phyloP scores from a whole-genome alignment of 75 land plant genomes.

The Sequoiadendron giganteum region DNA sequence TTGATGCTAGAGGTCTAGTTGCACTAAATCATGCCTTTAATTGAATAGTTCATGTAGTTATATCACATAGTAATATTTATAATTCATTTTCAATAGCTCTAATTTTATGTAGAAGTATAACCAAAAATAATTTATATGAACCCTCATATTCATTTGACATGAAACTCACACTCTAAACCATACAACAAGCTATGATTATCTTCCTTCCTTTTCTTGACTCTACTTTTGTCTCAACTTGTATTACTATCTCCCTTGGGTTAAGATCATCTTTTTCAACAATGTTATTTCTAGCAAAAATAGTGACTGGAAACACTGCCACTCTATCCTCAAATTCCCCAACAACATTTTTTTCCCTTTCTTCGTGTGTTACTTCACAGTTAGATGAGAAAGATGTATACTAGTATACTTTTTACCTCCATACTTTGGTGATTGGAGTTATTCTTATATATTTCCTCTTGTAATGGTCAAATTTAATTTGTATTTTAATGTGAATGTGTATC shows the following conservation, averaged over 20 bases:
- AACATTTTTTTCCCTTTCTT: constrained; percentile 31
- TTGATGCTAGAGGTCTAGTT: constrained; percentile 53
- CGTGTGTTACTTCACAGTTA: too few species aligned
- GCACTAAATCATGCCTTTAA: constrained; percentile 49
- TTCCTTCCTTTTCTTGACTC: constrained; percentile 16
- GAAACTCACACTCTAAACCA: constrained; percentile 97
- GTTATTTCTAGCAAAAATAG: constrained; percentile 44
- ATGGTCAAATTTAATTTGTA: too few species aligned
- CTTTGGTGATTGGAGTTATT: too few species aligned
- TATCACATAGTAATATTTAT: constrained; percentile 58
- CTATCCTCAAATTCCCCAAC: constrained; percentile 75
- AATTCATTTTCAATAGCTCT: constrained; percentile 65
- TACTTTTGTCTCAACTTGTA: constrained; percentile 19
- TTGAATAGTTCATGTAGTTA: too few species aligned
- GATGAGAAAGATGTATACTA: too few species aligned
- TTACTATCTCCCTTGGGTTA: constrained; percentile 48
- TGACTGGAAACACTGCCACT: constrained; percentile 67
- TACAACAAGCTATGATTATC: constrained; percentile 43
- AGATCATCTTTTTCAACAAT: constrained; percentile 63
- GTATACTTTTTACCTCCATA: too few species aligned
- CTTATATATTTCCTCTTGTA: too few species aligned
- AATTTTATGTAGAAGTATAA: constrained; percentile 69
- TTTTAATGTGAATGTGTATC: too few species aligned
- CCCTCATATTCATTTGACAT: constrained; percentile 36
- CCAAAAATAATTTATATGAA: constrained; percentile 51